These are phyloP conservation scores for Dothideomycetes sp. DNA, from an alignment of 2,329 filamentous ascomycete genomes.

Conservation along the genomic window DNA sequence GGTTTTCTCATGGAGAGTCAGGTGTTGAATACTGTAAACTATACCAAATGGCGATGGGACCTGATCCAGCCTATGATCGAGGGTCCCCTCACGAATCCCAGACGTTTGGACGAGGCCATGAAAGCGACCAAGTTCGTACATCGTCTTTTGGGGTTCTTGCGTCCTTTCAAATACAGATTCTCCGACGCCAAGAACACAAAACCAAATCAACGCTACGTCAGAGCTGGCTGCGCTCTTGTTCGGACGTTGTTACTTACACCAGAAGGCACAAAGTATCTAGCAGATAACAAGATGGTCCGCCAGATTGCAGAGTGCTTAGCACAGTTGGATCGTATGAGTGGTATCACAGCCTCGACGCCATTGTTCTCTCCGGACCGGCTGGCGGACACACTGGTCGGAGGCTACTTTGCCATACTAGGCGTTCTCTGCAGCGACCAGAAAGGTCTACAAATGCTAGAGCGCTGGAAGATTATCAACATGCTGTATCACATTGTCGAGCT, in stretches of 20 bases:
- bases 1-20: slow-evolving; percentile 65
- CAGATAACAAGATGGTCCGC: slow-evolving; percentile 83
- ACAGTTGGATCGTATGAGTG: slow-evolving; percentile 79
- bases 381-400: slow-evolving; percentile 76
- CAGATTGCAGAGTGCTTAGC: slow-evolving; percentile 94
- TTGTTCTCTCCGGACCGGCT: slow-evolving; percentile 83
- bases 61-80: slow-evolving; percentile 84
- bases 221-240: slow-evolving; percentile 80
- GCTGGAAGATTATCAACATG: slow-evolving; percentile 99
- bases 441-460: slow-evolving; percentile 80
- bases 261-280: slow-evolving; percentile 76
- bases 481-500: slow-evolving; percentile 97
- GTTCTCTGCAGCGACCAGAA: slow-evolving; percentile 72
- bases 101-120: slow-evolving; percentile 86
- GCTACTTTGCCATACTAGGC: slow-evolving; percentile 90
- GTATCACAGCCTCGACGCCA: slow-evolving; percentile 66
- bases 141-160: slow-evolving; percentile 84
- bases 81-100: slow-evolving; percentile 81
- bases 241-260: slow-evolving; percentile 75
- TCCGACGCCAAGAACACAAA: slow-evolving; percentile 83
- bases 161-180: slow-evolving; percentile 94
- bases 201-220: slow-evolving; percentile 87
- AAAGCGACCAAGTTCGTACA: slow-evolving; percentile 96
- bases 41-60: slow-evolving; percentile 96
- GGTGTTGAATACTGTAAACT: slow-evolving; percentile 82